Evolutionary conservation across 352 stramenopile genomes (phyloP), one percentile per base, ranked within the genome.

Genomic region (Pythium rhizo-oryzae): DNA sequence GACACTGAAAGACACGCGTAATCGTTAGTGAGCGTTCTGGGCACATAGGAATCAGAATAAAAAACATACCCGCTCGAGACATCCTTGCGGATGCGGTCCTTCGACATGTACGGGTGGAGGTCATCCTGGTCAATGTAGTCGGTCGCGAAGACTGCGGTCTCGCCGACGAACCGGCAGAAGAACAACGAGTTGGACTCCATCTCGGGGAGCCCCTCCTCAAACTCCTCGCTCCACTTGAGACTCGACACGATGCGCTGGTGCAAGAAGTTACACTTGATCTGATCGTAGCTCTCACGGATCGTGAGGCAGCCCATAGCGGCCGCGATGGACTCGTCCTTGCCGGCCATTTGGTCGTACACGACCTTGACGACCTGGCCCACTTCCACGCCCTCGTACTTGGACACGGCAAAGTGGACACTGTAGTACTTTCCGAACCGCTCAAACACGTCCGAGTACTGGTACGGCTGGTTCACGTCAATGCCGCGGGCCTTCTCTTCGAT

Each of bases 351-450:
- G 33, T 91, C 77, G 70, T 91, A 91, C 35, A 93, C 82, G 8
- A 83, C 81, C 39, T 84, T 80, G 21, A 80, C 82, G 25, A 91
- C 81, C 37, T 90, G 74, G 18, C 80, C 79, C 3, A 93, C 79
- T 21, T 76, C 77, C 5, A 91, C 81, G 25, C 75, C 83, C 23
- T 93, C 83, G 73, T 88, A 89, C 67, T 83, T 88, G 49, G 81
- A 89, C 53, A 93, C 85, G 35, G 79, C 74, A 55, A 93, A 91
- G 65, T 91, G 81, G 13, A 91, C 80, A 54, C 73, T 91, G 70
- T 93, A 93, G 65, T 83, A 81, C 68, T 93, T 93, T 64, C 85
- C 85, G 41, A 91, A 93, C 58, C 86, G 84, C 67, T 93, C 85
- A 68, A 93, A 93, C 75, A 83, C 84, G 67, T 93, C 85, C 30